These are phyloP conservation scores for Themeda triandra DNA, from an alignment of 176 grass and related monocot species.

Conservation along the genomic window DNA sequence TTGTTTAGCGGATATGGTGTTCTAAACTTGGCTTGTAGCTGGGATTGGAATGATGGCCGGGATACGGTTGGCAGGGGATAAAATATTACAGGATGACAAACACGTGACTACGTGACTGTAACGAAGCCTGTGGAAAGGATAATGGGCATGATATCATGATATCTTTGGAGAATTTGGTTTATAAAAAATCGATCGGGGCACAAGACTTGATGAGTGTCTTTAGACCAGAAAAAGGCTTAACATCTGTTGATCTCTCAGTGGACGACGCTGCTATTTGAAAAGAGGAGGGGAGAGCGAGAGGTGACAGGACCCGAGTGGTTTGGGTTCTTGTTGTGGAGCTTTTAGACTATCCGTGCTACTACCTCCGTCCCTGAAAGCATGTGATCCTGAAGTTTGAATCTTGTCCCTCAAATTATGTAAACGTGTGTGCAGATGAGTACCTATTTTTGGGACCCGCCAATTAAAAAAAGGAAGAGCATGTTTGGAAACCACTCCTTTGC, in stretches of 20 bases:
- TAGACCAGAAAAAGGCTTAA: neutral
- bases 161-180: neutral
- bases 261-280: neutral
- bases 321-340: no score
- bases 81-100: conserved; percentile 7
- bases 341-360: no score
- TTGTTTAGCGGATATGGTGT: neutral
- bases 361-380: no score
- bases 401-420: no score
- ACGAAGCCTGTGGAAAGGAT: neutral
- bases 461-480: no score
- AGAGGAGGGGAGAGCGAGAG: neutral
- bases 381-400: no score
- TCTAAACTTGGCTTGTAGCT: neutral
- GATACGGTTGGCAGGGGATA: conserved; percentile 11
- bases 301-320: no score
- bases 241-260: conserved; percentile 20
- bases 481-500: no score
- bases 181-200: neutral
- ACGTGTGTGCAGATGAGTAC: no score
- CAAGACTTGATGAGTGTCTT: neutral
- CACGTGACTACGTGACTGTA: conserved; percentile 13
- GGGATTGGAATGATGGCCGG: no score
- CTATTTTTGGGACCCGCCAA: no score
- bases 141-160: neutral